Evolutionary conservation across 371 early-diverging fungal genomes (phyloP), one percentile per base, ranked within the genome.

Genomic region (Mucor sp.): DNA sequence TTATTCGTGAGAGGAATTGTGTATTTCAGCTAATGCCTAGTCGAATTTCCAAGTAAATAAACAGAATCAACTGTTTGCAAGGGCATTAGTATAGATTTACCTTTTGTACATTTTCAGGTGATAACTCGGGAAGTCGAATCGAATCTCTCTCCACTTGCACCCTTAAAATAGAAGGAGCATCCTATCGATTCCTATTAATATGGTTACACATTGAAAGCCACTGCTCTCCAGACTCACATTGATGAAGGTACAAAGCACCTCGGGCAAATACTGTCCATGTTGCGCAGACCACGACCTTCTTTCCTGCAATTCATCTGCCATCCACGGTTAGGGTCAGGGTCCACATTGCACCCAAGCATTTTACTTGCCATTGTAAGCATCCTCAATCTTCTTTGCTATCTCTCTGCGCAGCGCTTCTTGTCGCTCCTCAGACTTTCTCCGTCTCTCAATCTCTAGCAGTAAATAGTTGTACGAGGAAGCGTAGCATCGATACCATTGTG

Each of bases 201-300:
- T 55, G 47, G 47, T 47, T 47, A 47, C 47, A 47, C 30, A 28
- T 28, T 28, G 4, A 28, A 55, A 55, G 25, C 55, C 25, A 55
- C 17, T 55, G 25, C 25, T 56, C 25, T 28, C 56, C 25, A 6
- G 30, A 63, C 44, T 58, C 75, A 78, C 83, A 60, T 74, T 77
- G 44, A 83, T 83, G 59, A 83, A 83, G 12, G 77, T 74, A 62
- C 83, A 83, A 9, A 83, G 53, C 14, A 70, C 81, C 35, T 78
- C 74, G 15, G 83, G 83, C 44, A 83, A 66, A 70, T 78, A 83
- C 60, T 77, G 70, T 14, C 80, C 83, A 62, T 83, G 83, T 30
- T 80, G 73, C 5, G 70, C 67, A 43, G 76, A 69, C 83, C 83
- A 83, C 25, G 73, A 58, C 50, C 63, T 62, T 28, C 81, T 66